A percentile compares a stretch with the other conserved stretches of the same genome.
phyloP scores from a whole-genome alignment of 192 early-diverging fungal genomes.

The Coemansia interrupta region DNA sequence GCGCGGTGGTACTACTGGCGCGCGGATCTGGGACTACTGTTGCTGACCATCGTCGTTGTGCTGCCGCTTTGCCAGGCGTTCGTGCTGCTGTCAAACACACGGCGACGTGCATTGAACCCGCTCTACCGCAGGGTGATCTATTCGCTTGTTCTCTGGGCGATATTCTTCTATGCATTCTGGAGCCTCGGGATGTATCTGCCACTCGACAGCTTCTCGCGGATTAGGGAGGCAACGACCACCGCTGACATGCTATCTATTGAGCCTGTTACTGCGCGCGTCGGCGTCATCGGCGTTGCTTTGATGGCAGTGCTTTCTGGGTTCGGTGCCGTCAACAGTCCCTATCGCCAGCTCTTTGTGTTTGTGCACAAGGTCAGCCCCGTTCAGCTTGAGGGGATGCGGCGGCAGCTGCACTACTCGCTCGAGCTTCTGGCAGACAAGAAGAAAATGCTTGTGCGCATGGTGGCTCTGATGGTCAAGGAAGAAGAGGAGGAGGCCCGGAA shows the following conservation, averaged over 20 bases:
- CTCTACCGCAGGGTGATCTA: slow-evolving; percentile 33
- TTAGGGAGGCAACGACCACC: slow-evolving; percentile 35
- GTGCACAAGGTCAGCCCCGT: slow-evolving; percentile 57
- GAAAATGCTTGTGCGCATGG: slow-evolving; percentile 54
- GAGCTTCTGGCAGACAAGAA: slow-evolving; percentile 66
- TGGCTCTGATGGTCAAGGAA: slow-evolving; percentile 24
- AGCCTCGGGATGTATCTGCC: slow-evolving; percentile 61
- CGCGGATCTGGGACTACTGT: slow-evolving; percentile 61
- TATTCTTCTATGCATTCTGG: slow-evolving; percentile 61
- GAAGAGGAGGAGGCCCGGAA: slow-evolving; percentile 7
- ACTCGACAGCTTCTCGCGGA: slow-evolving; percentile 51
- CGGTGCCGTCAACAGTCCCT: slow-evolving; percentile 90
- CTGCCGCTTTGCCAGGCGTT: slow-evolving; percentile 76
- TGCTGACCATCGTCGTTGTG: slow-evolving; percentile 65
- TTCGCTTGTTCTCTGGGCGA: slow-evolving; percentile 38
- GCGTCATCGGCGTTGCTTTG: slow-evolving; percentile 86
- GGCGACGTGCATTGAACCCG: slow-evolving; percentile 24
- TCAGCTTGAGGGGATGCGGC: slow-evolving; percentile 59
- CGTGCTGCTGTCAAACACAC: slow-evolving; percentile 54
- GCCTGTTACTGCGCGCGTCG: slow-evolving; percentile 75
- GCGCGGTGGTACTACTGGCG: slow-evolving; percentile 76
- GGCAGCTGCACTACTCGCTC: slow-evolving; percentile 65
- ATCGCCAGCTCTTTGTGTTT: slow-evolving; percentile 79
- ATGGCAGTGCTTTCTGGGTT: slow-evolving; percentile 93
- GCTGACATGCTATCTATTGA: slow-evolving; percentile 57